A percentile compares a stretch with the other conserved stretches of the same genome.
phyloP scores from a whole-genome alignment of 345 rosid genomes.

The Salix arbutifolia region DNA sequence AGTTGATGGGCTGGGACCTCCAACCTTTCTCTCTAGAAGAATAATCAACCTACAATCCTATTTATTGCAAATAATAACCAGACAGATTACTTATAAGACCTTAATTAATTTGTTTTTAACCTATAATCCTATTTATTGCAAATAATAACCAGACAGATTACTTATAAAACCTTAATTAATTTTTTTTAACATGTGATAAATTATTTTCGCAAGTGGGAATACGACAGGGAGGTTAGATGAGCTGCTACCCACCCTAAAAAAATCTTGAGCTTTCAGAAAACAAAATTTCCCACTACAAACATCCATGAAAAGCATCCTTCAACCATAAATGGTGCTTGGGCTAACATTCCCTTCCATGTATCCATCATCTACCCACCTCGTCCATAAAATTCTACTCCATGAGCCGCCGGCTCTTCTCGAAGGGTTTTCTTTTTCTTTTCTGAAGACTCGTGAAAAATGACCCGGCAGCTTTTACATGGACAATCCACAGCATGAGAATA shows the following conservation, averaged over 20 bases:
- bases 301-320: constrained; percentile 6
- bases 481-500: too few species aligned
- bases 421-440: background rate
- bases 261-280: background rate
- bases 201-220: background rate
- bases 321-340: background rate
- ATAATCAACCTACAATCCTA: background rate
- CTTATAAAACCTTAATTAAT: background rate
- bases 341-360: background rate
- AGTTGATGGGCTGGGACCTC: background rate
- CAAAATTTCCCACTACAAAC: background rate
- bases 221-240: background rate
- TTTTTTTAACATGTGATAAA: background rate
- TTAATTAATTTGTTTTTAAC: background rate
- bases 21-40: background rate
- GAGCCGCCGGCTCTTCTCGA: background rate
- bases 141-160: background rate
- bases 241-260: background rate
- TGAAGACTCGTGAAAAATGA: background rate
- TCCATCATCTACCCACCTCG: background rate
- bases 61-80: background rate
- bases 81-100: background rate
- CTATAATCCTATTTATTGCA: background rate
- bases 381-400: background rate
- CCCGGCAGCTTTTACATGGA: background rate